Percentiles rank a stretch among this genome's conserved stretches.
Conservation (phyloP, 2,329 filamentous ascomycete species). For the Grosmannia penicillata region DNA sequence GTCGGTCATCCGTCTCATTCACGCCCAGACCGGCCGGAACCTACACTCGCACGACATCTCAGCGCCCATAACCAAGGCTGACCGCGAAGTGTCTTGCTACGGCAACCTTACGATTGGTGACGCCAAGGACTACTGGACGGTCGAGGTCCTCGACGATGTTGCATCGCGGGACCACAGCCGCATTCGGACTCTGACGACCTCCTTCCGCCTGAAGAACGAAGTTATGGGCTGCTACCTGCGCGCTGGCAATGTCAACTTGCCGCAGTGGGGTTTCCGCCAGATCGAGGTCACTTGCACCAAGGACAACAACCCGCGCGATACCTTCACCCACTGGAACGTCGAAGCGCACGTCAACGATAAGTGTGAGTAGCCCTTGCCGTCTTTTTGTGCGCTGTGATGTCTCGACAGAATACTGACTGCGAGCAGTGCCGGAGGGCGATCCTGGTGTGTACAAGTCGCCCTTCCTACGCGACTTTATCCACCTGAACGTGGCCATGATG, state of each 20-base stretch:
- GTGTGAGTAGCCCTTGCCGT: conserved; percentile 37
- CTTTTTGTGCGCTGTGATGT: conserved; percentile 3
- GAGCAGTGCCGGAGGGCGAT: conserved; percentile 67
- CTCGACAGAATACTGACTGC: conserved; percentile 14
- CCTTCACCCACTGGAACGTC: conserved; percentile 98
- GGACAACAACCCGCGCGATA: conserved; percentile 79
- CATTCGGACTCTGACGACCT: conserved; percentile 81
- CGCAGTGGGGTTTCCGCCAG: conserved; percentile 99
- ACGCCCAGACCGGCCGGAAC: conserved; percentile 92
- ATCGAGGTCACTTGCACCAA: conserved; percentile 95
- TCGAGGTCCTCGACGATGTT: conserved; percentile 85
- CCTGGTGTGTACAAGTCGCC: conserved; percentile 90
- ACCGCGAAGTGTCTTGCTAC: conserved; percentile 89
- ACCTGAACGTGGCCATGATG: conserved; percentile 99
- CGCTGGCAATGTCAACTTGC: conserved; percentile 88
- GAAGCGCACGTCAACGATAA: conserved; percentile 91
- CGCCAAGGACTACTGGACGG: conserved; percentile 91
- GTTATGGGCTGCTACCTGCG: conserved; percentile 83
- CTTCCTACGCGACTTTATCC: conserved; percentile 94
- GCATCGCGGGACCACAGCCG: conserved; percentile 72
- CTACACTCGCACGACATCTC: conserved; percentile 86
- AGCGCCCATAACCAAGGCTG: conserved; percentile 76
- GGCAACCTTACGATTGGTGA: conserved; percentile 92
- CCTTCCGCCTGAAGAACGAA: conserved; percentile 76
- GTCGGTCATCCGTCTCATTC: conserved; percentile 70